Base-by-base conservation (phyloP, 2,329 filamentous ascomycete species). In the Aspergillus flavus region DNA sequence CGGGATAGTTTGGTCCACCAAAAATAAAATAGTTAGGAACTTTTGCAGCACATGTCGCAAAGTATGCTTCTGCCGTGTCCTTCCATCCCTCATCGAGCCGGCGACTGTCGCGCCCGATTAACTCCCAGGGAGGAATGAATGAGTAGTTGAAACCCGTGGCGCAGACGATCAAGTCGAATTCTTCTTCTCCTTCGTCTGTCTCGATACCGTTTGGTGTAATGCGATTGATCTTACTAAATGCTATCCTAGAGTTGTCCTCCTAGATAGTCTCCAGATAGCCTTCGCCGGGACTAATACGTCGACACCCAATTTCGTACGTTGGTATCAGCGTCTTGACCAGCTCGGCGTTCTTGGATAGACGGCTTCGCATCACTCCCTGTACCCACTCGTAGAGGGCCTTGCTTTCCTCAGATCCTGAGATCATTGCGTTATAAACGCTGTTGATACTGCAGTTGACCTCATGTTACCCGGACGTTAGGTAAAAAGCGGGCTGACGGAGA, bases 101-200 rank as follows among this genome's bases (percentile, higher is more conserved):
- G 46, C 63, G 56, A 7, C 69, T 70, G 5, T 72, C 59, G 0
- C 66, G 68, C 3, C 81, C 73, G 16, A 76, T 67, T 1, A 80
- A 59, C 16, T 73, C 68, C 63, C 74, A 81, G 7, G 69, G 68
- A 3, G 79, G 80, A 1, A 69, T 68, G 41, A 76, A 80, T 11
- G 72, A 73, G 10, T 77, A 75, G 62, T 81, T 72, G 63, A 80
- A 82, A 0, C 80, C 80, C 0, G 79, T 82, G 9, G 78, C 77
- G 64, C 77, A 80, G 52, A 80, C 62, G 56, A 74, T 72, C 2
- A 75, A 52, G 43, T 77, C 74, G 34, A 74, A 66, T 41, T 74
- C 65, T 21, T 69, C 65, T 6, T 62, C 53, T 0, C 68, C 70
- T 26, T 68, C 55, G n/a, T 50, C 30, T 2, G 68, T 70, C 6